Evolutionary conservation across 257 asterid species (phyloP).

Genomic region (Nyctanthes arbortristis): DNA sequence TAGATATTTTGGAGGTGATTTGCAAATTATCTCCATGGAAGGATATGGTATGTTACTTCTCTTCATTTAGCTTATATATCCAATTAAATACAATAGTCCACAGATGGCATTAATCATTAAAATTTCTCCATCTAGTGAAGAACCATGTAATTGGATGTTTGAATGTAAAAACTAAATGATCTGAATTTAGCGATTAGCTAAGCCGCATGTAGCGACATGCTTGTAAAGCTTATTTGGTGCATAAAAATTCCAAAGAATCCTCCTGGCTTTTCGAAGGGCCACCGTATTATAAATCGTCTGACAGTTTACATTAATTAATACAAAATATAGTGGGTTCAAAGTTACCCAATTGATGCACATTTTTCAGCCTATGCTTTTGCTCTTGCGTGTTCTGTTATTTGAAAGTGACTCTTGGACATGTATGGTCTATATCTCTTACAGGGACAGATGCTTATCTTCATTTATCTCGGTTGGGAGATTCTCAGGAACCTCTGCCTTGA

Average conservation of each 20-base stretch:
- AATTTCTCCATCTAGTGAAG: not conserved
- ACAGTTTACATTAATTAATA: too few species aligned
- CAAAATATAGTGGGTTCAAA: not conserved
- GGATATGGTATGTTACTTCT: slow-evolving; percentile 69
- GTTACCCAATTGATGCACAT: not conserved
- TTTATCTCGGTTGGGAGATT: slow-evolving; percentile 61
- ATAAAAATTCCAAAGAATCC: not conserved
- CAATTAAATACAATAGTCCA: not conserved
- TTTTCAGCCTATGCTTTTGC: too few species aligned
- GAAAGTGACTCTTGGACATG: not conserved
- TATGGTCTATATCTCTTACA: too few species aligned
- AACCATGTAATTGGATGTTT: not conserved
- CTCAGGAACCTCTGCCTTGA: slow-evolving; percentile 60
- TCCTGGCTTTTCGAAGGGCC: not conserved
- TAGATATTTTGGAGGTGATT: slow-evolving; percentile 91
- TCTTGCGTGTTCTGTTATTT: too few species aligned
- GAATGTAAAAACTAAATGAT: not conserved
- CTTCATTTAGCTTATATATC: not conserved
- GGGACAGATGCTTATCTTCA: slow-evolving; percentile 69
- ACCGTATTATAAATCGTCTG: not conserved
- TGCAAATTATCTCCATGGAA: slow-evolving; percentile 95
- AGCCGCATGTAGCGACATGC: not conserved
- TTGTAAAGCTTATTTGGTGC: not conserved
- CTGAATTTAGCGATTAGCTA: not conserved
- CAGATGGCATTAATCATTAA: not conserved